Evolutionary conservation across 78 protist species (phyloP).

Genomic region (Speleostelium caveatum): DNA sequence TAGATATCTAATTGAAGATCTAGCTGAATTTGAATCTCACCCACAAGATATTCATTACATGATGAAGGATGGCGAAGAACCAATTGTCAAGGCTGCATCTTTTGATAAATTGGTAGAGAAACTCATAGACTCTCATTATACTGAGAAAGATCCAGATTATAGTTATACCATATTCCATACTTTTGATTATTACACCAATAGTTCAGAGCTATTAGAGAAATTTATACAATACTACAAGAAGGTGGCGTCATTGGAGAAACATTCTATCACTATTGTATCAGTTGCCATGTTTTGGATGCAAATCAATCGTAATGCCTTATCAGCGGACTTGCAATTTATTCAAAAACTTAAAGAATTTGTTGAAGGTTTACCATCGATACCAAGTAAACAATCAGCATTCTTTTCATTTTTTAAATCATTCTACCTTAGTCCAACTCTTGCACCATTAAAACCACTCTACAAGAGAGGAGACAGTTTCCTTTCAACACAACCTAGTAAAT

Average conservation of each 20-base stretch:
- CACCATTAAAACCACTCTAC: slow-evolving; percentile 47
- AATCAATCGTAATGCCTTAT: slow-evolving; percentile 28
- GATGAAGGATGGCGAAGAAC: slow-evolving; percentile 17
- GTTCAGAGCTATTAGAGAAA: slow-evolving; percentile 12
- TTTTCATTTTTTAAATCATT: slow-evolving; percentile 45
- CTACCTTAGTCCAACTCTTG: not conserved
- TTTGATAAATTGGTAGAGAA: slow-evolving; percentile 53
- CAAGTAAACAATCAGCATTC: slow-evolving; percentile 10
- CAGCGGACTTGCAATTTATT: slow-evolving; percentile 36
- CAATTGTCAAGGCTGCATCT: slow-evolving; percentile 33
- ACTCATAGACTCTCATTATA: slow-evolving; percentile 14
- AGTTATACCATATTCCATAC: slow-evolving; percentile 71
- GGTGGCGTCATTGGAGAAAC: slow-evolving; percentile 4
- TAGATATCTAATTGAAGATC: not conserved
- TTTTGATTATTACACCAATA: slow-evolving; percentile 51
- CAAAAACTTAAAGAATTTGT: slow-evolving; percentile 20
- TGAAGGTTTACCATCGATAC: not conserved
- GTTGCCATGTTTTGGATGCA: slow-evolving; percentile 81
- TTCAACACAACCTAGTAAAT: not conserved
- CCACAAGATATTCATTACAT: slow-evolving; percentile 48
- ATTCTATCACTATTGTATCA: slow-evolving; percentile 12
- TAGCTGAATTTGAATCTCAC: slow-evolving; percentile 30
- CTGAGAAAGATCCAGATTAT: slow-evolving; percentile 52
- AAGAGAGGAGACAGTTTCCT: slow-evolving; percentile 52
- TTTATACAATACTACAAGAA: slow-evolving; percentile 38